phyloP scores from a whole-genome alignment of 2,329 filamentous ascomycete genomes.

The Thielaviopsis euricoi region DNA sequence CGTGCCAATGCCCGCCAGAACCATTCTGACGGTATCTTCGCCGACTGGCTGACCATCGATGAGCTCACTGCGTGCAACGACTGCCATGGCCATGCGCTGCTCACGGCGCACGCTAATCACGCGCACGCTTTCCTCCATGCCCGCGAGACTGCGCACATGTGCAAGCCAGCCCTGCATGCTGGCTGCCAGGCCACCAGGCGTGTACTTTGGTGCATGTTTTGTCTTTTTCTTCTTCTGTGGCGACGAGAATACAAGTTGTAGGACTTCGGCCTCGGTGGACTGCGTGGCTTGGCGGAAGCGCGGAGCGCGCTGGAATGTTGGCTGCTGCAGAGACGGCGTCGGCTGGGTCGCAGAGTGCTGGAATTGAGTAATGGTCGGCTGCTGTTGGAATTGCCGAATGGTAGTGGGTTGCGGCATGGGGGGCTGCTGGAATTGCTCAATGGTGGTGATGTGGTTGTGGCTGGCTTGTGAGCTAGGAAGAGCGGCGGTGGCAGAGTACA shows the following conservation, averaged over 20 bases:
- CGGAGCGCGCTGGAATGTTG: slow-evolving; percentile 23
- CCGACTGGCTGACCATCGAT: neutral
- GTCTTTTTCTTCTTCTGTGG: neutral
- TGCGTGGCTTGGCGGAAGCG: slow-evolving; percentile 21
- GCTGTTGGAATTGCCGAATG: neutral
- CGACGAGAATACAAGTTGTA: slow-evolving; percentile 19
- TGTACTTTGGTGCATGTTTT: slow-evolving; percentile 14
- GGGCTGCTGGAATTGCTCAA: neutral
- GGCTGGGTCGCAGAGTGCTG: neutral
- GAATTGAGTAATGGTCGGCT: neutral
- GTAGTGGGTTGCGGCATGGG: neutral
- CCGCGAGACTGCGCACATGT: slow-evolving; percentile 17
- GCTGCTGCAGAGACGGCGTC: slow-evolving; percentile 17
- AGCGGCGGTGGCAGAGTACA: slow-evolving; percentile 13
- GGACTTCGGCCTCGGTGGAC: slow-evolving; percentile 12
- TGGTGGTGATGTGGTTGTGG: neutral
- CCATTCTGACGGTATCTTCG: neutral
- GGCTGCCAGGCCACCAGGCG: slow-evolving; percentile 23
- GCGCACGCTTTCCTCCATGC: neutral
- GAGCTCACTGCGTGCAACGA: neutral
- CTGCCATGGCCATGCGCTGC: neutral
- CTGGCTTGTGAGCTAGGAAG: slow-evolving; percentile 10
- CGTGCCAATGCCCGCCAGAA: neutral
- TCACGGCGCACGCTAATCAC: neutral
- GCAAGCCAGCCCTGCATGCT: slow-evolving; percentile 26